Conservation (phyloP, 352 stramenopile species). For the Phytophthora crassamura region DNA sequence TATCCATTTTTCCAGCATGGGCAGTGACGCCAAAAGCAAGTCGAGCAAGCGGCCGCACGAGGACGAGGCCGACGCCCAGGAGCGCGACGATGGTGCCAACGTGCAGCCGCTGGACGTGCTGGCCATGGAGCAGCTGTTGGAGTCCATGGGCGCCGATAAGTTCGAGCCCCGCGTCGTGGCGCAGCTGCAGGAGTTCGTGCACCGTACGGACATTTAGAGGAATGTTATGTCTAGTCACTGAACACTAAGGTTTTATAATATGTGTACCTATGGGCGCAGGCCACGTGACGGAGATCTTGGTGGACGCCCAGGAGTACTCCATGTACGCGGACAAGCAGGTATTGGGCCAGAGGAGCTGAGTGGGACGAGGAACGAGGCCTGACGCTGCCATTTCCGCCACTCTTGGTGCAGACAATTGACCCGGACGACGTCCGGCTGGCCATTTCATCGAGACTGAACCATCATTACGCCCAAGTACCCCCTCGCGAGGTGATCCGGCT, state of each 20-base stretch:
- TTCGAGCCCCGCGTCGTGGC: slow-evolving; percentile 81
- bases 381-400: slow-evolving; percentile 16
- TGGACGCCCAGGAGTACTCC: slow-evolving; percentile 87
- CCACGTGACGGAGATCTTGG: slow-evolving; percentile 84
- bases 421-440: slow-evolving; percentile 81
- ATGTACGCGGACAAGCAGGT: slow-evolving; percentile 81
- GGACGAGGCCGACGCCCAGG: slow-evolving; percentile 57
- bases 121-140: slow-evolving; percentile 65
- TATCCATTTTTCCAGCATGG: slow-evolving; percentile 44
- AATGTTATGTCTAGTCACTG: not conserved
- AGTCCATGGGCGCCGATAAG: slow-evolving; percentile 84
- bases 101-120: slow-evolving; percentile 67
- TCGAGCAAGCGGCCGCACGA: slow-evolving; percentile 53
- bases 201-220: slow-evolving; percentile 51
- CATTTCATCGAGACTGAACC: slow-evolving; percentile 78
- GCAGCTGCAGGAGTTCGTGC: slow-evolving; percentile 86
- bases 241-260: not conserved
- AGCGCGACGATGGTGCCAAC: slow-evolving; percentile 43
- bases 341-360: not conserved
- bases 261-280: slow-evolving; percentile 40
- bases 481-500: slow-evolving; percentile 59
- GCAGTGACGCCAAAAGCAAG: slow-evolving; percentile 55
- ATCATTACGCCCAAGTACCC: slow-evolving; percentile 79
- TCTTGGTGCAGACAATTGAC: slow-evolving; percentile 57
- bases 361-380: slow-evolving; percentile 1